Percentiles rank a stretch among this genome's conserved stretches.
Conservation (phyloP, 768 basidiomycete species). For the Suillus placidus region DNA sequence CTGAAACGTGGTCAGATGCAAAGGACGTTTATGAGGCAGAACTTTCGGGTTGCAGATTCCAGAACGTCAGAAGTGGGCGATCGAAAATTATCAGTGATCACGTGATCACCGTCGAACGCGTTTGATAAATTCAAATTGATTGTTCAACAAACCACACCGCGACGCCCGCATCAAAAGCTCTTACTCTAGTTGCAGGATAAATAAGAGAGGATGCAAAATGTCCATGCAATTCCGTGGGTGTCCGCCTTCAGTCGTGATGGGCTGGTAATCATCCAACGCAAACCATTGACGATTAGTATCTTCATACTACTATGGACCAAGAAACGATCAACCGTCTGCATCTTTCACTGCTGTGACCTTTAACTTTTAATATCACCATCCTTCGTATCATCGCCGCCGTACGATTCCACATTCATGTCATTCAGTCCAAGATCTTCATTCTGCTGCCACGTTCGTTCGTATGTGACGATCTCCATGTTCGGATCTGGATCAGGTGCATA, state of each 20-base stretch:
- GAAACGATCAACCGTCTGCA: background rate
- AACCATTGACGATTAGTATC: background rate
- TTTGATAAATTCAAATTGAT: background rate
- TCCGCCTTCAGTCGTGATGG: background rate
- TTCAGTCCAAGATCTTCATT: slow-evolving; percentile 95
- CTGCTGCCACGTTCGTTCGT: slow-evolving; percentile 86
- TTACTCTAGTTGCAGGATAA: background rate
- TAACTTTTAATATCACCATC: slow-evolving; percentile 5
- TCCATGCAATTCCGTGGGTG: background rate
- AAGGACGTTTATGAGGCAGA: slow-evolving; percentile 4
- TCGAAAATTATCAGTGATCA: slow-evolving; percentile 15
- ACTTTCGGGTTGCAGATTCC: background rate
- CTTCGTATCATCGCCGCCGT: slow-evolving; percentile 19
- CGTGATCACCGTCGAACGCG: slow-evolving; percentile 5
- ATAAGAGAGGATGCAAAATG: background rate
- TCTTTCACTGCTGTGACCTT: slow-evolving; percentile 2
- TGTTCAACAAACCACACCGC: background rate
- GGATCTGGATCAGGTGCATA: slow-evolving; percentile 98
- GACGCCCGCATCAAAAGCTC: background rate
- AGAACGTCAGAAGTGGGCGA: background rate
- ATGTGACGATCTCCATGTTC: slow-evolving; percentile 81
- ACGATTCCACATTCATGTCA: slow-evolving; percentile 77
- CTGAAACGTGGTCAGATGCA: slow-evolving; percentile 1
- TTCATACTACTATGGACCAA: background rate
- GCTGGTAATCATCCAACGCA: background rate